Percentiles rank a stretch among this genome's conserved stretches.
These are phyloP conservation scores for Barnettozyma hawaiiensis DNA, from an alignment of 1,139 yeast species.

Conservation along the genomic window DNA sequence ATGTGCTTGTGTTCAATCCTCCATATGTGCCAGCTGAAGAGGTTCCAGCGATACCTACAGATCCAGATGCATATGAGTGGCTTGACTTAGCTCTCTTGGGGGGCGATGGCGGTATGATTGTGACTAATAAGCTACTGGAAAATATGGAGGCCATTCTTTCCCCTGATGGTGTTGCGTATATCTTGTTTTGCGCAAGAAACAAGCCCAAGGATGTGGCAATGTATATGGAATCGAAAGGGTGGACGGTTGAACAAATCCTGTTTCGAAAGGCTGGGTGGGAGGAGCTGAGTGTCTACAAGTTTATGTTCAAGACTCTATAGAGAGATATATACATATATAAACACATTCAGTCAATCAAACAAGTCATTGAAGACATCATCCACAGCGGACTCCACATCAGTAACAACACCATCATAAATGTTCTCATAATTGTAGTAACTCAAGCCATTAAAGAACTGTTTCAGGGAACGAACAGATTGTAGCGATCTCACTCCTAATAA, in stretches of 20 bases:
- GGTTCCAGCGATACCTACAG: slow-evolving; percentile 45
- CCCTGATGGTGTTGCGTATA: slow-evolving; percentile 67
- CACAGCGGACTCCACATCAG: slow-evolving; percentile 47
- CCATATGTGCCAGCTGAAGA: slow-evolving; percentile 90
- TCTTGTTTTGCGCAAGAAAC: slow-evolving; percentile 82
- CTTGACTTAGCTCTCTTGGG: slow-evolving; percentile 85
- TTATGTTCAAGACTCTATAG: slow-evolving; percentile 24
- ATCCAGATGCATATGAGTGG: slow-evolving; percentile 54
- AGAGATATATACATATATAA: neutral
- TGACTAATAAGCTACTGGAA: slow-evolving; percentile 61
- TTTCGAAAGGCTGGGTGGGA: slow-evolving; percentile 94
- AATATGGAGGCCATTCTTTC: slow-evolving; percentile 44
- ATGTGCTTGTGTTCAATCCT: slow-evolving; percentile 80
- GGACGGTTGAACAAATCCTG: slow-evolving; percentile 49
- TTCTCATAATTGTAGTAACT: slow-evolving; percentile 72
- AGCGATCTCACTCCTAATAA: slow-evolving; percentile 41
- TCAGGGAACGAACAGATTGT: slow-evolving; percentile 45
- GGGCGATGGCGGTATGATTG: slow-evolving; percentile 84
- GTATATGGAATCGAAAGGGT: slow-evolving; percentile 44
- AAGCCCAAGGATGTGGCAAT: slow-evolving; percentile 57
- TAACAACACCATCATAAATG: slow-evolving; percentile 48
- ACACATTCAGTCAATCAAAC: slow-evolving; percentile 32
- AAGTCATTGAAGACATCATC: slow-evolving; percentile 54
- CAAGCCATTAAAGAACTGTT: slow-evolving; percentile 64
- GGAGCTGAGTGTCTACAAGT: slow-evolving; percentile 67